These are phyloP conservation scores for Trichosanthes cucumerina DNA, from an alignment of 306 rosid genomes.

Conservation along the genomic window DNA sequence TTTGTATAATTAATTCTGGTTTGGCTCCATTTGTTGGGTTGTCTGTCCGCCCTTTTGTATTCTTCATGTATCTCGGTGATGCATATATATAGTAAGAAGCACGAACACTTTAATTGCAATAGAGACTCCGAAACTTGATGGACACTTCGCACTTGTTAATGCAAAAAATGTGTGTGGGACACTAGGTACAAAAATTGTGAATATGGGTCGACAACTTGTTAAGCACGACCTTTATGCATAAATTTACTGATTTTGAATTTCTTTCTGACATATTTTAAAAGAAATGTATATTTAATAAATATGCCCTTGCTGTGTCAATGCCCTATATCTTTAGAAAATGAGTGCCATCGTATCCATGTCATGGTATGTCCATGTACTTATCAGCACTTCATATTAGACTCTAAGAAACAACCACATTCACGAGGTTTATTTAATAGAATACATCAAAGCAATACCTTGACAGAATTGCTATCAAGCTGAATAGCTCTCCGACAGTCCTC, in stretches of 20 bases:
- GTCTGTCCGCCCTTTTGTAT: neutral
- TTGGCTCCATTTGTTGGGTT: neutral
- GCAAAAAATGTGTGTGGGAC: neutral
- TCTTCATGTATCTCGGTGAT: neutral
- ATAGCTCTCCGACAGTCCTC: conserved; percentile 77
- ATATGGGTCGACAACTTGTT: neutral
- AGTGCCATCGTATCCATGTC: neutral
- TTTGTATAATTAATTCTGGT: neutral
- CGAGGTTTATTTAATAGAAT: neutral
- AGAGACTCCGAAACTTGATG: too few relatives aligned
- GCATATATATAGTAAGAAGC: neutral
- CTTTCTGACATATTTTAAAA: neutral
- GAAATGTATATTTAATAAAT: too few relatives aligned
- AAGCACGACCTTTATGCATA: neutral
- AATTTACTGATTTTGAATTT: neutral
- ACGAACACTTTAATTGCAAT: too few relatives aligned
- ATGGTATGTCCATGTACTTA: neutral
- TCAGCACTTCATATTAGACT: neutral
- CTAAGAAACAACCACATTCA: neutral
- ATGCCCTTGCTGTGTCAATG: neutral
- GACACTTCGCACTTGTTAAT: neutral
- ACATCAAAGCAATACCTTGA: conserved; percentile 42
- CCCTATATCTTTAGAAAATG: neutral
- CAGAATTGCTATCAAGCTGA: conserved; percentile 55
- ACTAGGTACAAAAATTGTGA: neutral